Evolutionary conservation across 352 stramenopile species (phyloP), one percentile per base, ranked within the genome.

Genomic region (Phytophthora megakarya): DNA sequence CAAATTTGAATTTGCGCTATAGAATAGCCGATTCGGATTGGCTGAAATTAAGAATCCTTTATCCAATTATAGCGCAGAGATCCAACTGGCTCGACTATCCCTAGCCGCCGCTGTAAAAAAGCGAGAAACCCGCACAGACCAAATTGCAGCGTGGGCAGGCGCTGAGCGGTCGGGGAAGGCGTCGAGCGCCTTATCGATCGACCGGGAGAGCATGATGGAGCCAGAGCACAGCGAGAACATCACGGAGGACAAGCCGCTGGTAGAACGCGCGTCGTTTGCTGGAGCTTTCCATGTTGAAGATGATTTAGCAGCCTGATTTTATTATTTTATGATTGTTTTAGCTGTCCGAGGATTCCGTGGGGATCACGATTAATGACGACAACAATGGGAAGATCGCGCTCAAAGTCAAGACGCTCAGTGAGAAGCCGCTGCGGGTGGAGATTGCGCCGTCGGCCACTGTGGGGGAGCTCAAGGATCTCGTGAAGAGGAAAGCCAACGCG

Each of bases 371-470:
- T 47, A 40, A 81, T 43, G 71, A 86, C 25, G 68, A 89, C 22
- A 51, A 68, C 13, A 70, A 67, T 45, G 78, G 71, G 11, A 66
- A 66, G 47, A 76, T 93, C 49, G 56, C 90, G 56, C 58, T 95
- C 18, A 92, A 91, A 69, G 72, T 95, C 35, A 95, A 95, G 72
- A 95, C 87, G 60, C 73, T 95, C 16, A 94, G 78, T 42, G 87
- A 95, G 56, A 95, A 94, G 75, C 85, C 87, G 30, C 73, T 95
- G 39, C 73, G 78, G 21, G 70, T 95, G 42, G 87, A 95, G 64
- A 90, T 95, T 47, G 37, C 61, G n/a, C 62, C 77, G 1, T 80
- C 63, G 12, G 82, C 83, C 18, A 80, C 64, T 3, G 78, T 95
- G 9, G 85, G 67, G 10, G 84, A 91, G 46, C 68, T 93, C 5